Conservation (phyloP, 768 basidiomycete species). For the Mycena haematopus region DNA sequence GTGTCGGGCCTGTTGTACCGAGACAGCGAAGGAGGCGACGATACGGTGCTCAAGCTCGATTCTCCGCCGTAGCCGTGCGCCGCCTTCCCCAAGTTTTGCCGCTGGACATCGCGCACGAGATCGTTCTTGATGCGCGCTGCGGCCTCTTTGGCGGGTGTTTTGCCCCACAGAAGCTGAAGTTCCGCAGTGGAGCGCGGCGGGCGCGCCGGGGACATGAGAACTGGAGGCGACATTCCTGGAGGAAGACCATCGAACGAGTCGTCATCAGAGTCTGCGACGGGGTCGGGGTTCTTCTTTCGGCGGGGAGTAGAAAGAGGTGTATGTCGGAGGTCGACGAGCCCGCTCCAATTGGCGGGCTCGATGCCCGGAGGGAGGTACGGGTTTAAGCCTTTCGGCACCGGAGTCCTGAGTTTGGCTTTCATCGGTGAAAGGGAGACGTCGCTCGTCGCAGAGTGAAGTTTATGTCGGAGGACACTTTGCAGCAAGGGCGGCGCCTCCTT, state of each 20-base stretch:
- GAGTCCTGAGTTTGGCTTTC: slow-evolving; percentile 61
- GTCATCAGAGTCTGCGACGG: slow-evolving; percentile 44
- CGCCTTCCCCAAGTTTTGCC: slow-evolving; percentile 39
- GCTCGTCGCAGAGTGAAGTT: slow-evolving; percentile 42
- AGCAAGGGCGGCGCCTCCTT: slow-evolving; percentile 52
- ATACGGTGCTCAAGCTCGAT: slow-evolving; percentile 72
- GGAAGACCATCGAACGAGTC: slow-evolving; percentile 60
- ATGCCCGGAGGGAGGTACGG: slow-evolving; percentile 64
- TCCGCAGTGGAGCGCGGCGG: slow-evolving; percentile 56
- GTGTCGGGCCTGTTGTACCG: slow-evolving; percentile 59
- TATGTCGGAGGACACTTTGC: slow-evolving; percentile 59
- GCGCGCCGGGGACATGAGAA: slow-evolving; percentile 61
- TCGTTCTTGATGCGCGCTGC: slow-evolving; percentile 72
- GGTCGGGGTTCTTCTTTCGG: slow-evolving; percentile 40
- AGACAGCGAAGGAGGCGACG: slow-evolving; percentile 74
- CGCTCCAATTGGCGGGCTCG: slow-evolving; percentile 67
- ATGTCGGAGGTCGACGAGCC: slow-evolving; percentile 74
- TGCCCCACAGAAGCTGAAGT: slow-evolving; percentile 54
- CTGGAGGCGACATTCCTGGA: slow-evolving; percentile 65
- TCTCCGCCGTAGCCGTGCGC: slow-evolving; percentile 45
- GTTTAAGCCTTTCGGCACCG: slow-evolving; percentile 59
- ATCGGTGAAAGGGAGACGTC: slow-evolving; percentile 45
- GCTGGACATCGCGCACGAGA: slow-evolving; percentile 62
- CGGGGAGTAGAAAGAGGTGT: slow-evolving; percentile 56
- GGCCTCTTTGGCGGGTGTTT: slow-evolving; percentile 77